Evolutionary conservation across 2,329 filamentous ascomycete genomes (phyloP), one percentile per base, ranked within the genome.

Genomic region (Paraconiothyrium sp.): DNA sequence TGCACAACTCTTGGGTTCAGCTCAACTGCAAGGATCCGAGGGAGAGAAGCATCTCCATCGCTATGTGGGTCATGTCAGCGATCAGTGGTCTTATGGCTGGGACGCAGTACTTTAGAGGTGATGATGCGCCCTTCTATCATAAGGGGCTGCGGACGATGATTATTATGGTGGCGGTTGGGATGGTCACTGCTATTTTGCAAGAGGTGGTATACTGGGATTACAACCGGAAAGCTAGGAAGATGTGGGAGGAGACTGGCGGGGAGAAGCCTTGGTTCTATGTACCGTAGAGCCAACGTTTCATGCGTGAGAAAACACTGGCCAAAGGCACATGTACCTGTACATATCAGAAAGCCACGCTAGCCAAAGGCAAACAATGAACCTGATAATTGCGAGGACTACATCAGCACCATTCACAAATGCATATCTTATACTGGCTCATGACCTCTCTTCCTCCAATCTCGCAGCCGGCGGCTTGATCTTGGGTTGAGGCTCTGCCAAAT

Each of bases 1-100:
- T 84, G 0, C 83, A 85, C 58, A 86, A 86, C 69, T 79, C 82
- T 0, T 86, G 84, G 84, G 74, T 84, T 20, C 83, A 85, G 67
- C 72, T 85, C 7, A 86, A 86, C 64, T 85, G 84, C 64, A 75
- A 73, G 14, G 81, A 81, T 20, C 67, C 81, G 0, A 71, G 79
- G 4, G 84, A 85, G 68, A 70, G 83, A 57, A 85, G 82, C 62
- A 83, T 86, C 54, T 78, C 75, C 22, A 80, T 86, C 50, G 83
- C 84, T 76, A 79, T 82, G 81, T 80, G 77, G 78, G 83, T 85
- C 1, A 85, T 85, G 83, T 79, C 75, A n/a, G 82, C 84, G 3
- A 85, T 83, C 8, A 79, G 73, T 13, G 84, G 84, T 0, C 62
- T 85, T 57, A 84, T 85, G 83, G 81, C 80, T 0, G 84, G 84